Evolutionary conservation across 805 yeast genomes (phyloP), one percentile per base, ranked within the genome.

Genomic region (Starmerella sp.): DNA sequence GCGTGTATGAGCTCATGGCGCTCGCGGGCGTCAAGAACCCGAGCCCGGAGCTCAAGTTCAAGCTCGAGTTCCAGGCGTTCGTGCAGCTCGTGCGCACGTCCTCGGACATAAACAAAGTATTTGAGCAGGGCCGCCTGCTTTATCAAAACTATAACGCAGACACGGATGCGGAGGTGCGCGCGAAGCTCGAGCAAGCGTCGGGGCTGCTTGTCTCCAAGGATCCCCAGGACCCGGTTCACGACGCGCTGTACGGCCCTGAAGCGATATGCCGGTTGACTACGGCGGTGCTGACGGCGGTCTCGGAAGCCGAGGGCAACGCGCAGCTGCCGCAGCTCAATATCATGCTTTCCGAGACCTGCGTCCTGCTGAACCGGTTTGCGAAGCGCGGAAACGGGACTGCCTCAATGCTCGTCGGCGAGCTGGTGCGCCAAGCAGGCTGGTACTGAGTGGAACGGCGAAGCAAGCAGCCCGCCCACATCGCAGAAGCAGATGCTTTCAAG

Each of bases 111-210:
- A 15, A 46, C 39, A 13, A 15, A 13, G 39, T 46, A 14, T 39
- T 46, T 9, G 49, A 15, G 9, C 31, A 34, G 31, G 49, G 49
- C 31, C 37, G 39, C 4, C 10, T 10, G n/a, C 35, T 46, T 30
- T 46, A 4, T 31, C 14, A 29, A 5, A 14, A 31, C 8, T 46
- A 46, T 31, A 34, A 46, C n/a, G 49, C 49, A 6, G 49, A 32
- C 13, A 5, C 38, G 17, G 31, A 46, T 7, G 31, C 11, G 10
- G 39, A 10, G 15, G 49, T 46, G 31, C 38, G 31, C 5, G 49
- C 49, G 31, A 46, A 46, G 41, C 49, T 46, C 31, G 49, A 46
- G 49, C 49, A 34, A 13, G 49, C 39, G 39, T 46, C 49, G 31
- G 49, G 39, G 31, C 30, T 46, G 37, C 38, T 46, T 4, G 37